Conservation (phyloP, 2,329 filamentous ascomycete genomes). For the Emericellopsis atlantica region DNA sequence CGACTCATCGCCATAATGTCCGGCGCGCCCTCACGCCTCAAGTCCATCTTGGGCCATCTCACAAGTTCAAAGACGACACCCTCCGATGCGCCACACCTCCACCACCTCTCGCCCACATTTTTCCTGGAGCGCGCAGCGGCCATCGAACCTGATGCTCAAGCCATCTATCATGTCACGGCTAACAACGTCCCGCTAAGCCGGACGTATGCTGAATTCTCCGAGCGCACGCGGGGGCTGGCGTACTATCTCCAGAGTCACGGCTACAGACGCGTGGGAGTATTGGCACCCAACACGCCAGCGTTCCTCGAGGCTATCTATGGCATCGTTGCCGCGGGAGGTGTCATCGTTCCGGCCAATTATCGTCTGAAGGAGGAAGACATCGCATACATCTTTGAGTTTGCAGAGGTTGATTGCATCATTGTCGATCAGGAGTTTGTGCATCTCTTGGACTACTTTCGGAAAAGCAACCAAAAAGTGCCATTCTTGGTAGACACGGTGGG, state of each 20-base stretch:
- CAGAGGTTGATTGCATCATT: constrained; percentile 77
- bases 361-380: constrained; percentile 73
- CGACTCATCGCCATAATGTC: constrained; percentile 37
- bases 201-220: constrained; percentile 70
- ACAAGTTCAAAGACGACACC: constrained; percentile 15
- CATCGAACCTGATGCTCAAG: constrained; percentile 77
- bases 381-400: constrained; percentile 78
- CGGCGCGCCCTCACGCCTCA: constrained; percentile 47
- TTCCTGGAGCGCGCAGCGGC: constrained; percentile 77
- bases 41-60: constrained; percentile 41
- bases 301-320: constrained; percentile 88
- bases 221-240: constrained; percentile 75
- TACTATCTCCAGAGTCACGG: constrained; percentile 72
- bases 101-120: constrained; percentile 74
- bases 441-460: constrained; percentile 55
- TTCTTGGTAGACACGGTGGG: constrained; percentile 60
- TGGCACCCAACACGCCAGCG: constrained; percentile 86
- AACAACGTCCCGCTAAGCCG: constrained; percentile 64
- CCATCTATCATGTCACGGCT: constrained; percentile 74
- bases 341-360: constrained; percentile 57
- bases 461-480: constrained; percentile 47
- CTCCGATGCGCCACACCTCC: constrained; percentile 43
- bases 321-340: constrained; percentile 66
- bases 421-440: constrained; percentile 69
- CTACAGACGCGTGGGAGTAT: constrained; percentile 67